These are phyloP conservation scores for Rosa hybrid DNA, from an alignment of 331 rosid species.

Conservation along the genomic window DNA sequence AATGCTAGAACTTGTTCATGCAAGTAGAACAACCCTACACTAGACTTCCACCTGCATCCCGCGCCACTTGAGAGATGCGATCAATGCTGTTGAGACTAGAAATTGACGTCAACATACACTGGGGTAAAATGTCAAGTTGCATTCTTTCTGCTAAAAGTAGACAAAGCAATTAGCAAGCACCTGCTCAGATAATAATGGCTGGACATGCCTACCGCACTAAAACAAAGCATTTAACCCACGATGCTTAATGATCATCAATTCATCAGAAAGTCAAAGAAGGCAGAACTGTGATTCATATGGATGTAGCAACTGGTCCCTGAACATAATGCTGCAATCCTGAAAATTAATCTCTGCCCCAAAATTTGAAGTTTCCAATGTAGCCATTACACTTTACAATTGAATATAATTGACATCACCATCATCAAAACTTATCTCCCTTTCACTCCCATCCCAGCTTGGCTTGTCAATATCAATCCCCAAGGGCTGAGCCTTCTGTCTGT, in stretches of 20 bases:
- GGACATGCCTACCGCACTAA: background rate
- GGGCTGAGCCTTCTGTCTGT: constrained; percentile 35
- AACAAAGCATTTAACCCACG: background rate
- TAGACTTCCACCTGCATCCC: background rate
- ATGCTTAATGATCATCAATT: background rate
- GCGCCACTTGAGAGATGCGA: background rate
- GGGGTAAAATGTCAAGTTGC: background rate
- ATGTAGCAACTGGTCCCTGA: background rate
- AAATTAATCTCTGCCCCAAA: background rate
- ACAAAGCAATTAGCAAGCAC: background rate
- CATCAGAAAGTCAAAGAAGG: background rate
- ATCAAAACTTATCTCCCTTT: background rate
- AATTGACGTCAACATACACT: background rate
- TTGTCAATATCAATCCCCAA: constrained; percentile 28
- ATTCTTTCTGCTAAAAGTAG: background rate
- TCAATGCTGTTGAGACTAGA: background rate
- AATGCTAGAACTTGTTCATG: background rate
- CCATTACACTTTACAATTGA: constrained; percentile 2
- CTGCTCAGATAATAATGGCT: background rate
- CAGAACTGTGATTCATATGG: background rate
- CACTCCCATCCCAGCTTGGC: constrained; percentile 17
- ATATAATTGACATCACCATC: background rate
- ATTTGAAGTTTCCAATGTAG: background rate
- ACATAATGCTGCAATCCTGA: background rate
- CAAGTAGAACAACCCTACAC: background rate